A percentile compares a stretch with the other conserved stretches of the same genome.
Evolutionary conservation across 73 alveolate genomes (phyloP).

Genomic region (Symbiodinium natans): DNA sequence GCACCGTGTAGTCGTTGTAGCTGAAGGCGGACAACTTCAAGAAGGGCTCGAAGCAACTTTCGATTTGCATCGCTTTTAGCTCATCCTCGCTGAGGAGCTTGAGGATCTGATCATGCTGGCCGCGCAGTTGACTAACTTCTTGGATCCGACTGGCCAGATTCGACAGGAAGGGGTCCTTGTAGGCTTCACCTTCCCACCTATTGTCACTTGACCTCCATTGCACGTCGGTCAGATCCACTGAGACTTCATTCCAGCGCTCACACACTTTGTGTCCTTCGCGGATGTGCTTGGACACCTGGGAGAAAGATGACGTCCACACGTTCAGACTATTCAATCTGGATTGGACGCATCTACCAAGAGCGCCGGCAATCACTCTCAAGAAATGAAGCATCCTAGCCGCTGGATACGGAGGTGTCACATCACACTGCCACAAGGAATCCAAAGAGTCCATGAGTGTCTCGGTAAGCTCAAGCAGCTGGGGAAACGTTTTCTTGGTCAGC

Average conservation of each 20-base stretch:
- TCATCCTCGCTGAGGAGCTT: constrained; percentile 65
- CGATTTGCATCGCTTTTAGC: constrained; percentile 60
- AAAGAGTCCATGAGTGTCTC: constrained; percentile 63
- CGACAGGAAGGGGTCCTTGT: constrained; percentile 44
- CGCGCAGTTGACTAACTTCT: constrained; percentile 79
- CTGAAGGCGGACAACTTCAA: constrained; percentile 57
- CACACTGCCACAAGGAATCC: constrained; percentile 90
- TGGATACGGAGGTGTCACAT: constrained; percentile 24
- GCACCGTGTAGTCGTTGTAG: constrained; percentile 85
- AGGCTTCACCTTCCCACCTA: constrained; percentile 85
- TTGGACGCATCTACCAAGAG: constrained; percentile 86
- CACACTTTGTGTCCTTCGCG: constrained; percentile 89
- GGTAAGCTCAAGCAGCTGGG: constrained; percentile 69
- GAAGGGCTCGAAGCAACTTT: constrained; percentile 86
- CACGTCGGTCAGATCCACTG: constrained; percentile 60
- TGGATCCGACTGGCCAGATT: constrained; percentile 50
- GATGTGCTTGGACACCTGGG: constrained; percentile 87
- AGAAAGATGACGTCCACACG: constrained; percentile 75
- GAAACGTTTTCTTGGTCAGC: constrained; percentile 51
- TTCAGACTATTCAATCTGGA: constrained; percentile 63
- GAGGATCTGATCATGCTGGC: constrained; percentile 93
- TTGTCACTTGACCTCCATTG: constrained; percentile 73
- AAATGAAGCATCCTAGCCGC: constrained; percentile 77
- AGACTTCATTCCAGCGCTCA: constrained; percentile 83
- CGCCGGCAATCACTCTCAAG: constrained; percentile 71